Base-by-base conservation (phyloP, 2,329 filamentous ascomycete species). In the Fusarium nanum region DNA sequence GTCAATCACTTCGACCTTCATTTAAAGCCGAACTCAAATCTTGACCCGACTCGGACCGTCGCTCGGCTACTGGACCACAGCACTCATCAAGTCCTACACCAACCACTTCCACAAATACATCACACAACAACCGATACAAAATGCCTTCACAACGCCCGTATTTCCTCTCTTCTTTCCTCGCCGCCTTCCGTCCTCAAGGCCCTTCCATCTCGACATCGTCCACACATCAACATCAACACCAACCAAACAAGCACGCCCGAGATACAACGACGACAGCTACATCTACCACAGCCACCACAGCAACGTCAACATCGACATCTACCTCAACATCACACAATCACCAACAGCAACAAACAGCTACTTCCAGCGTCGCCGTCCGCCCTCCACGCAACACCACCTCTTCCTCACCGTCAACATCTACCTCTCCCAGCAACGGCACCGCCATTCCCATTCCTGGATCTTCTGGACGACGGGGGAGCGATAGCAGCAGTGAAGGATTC, bases 401-500 rank as follows among this genome's bases (percentile, higher is more conserved):
- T 47, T 53, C 61, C 5, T 64, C 75, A 18, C 72, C 37, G 41
- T 73, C 56, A 57, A 58, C 71, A 4, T 67, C 69, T 7, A 57
- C 71, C 0, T 58, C 71, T 1, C 56, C 73, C 7, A 64, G 42
- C 32, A 69, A 63, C 30, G 73, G 73, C 28, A 66, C 75, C 20
- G 74, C 78, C 55, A 83, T 85, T 20, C 83, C 83, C 37, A 83
- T 82, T 40, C 82, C 79, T 10, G 75, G 75, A 16, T 71, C 74
- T 12, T 75, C 79, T 30, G 81, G 84, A 16, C 84, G 91, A 59
- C 85, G 92, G 59, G 92, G 91, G 27, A 93, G 91, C 72, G 92
- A 94, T 72, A 93, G 90, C 79, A 91, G 88, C 68, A 90, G 86
- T 56, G 92, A 94, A 75, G 92, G 92, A 3, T 94, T 94, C 78